Evolutionary conservation across 495 filamentous ascomycete species (phyloP), one percentile per base, ranked within the genome.

Genomic region (Podospora tetraspora): DNA sequence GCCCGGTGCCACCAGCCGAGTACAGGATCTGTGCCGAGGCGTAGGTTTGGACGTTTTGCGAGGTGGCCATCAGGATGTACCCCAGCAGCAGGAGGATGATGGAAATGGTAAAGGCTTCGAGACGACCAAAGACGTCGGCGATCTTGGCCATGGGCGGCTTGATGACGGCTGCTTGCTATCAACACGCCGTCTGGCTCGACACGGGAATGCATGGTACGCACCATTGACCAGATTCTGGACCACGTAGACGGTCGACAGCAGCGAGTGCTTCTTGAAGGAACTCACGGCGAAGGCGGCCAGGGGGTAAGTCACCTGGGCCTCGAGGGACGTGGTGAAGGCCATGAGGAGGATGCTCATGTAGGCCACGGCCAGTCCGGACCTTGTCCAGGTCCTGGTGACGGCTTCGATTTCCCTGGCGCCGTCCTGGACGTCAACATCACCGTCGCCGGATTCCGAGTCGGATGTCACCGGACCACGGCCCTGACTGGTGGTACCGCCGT

Each of bases 181-280:
- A 59, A 13, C 58, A 59, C 22, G 24, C 58, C 58, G 12, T 62
- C 16, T 29, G 19, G 25, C 21, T 37, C 8, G 19, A 29, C 16
- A 32, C 11, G 29, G 59, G 12, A 13, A 25, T 16, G 12, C 13
- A 62, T 2, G 32, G 5, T 37, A 58, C 70, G 32, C 72, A 81
- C 77, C 80, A 61, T 82, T 84, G 13, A 85, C 80, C 37, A 85
- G 81, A 58, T 80, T 81, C 25, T 84, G 78, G 3, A 90, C 82
- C 62, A 88, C 81, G 57, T 79, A 83, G 62, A 88, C 84, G 22
- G 84, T 83, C 34, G 84, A 83, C 60, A 89, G 73, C 58, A 89
- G 73, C 7, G 86, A 88, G 72, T 90, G 87, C 7, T 80, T 78
- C 23, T 83, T 77, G 72, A 88, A 90, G 2, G 80, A 82, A 69